These are phyloP conservation scores for Globisporangium middletonii DNA, from an alignment of 352 stramenopile species.

Conservation along the genomic window DNA sequence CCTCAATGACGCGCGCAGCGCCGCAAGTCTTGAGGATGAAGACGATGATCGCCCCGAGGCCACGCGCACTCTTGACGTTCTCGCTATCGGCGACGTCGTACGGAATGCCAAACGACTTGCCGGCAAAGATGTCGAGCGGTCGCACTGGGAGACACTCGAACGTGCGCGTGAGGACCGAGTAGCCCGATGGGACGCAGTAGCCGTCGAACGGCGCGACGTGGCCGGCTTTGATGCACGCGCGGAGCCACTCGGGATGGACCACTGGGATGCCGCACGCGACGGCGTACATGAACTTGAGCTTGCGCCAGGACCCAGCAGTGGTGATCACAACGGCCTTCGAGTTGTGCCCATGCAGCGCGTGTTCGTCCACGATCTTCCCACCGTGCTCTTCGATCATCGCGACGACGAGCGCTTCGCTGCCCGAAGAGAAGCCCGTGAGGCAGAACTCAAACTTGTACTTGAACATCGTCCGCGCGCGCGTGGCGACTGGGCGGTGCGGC, in stretches of 20 bases:
- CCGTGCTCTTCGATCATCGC: conserved; percentile 64
- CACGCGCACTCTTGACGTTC: conserved; percentile 27
- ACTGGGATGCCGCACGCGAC: conserved; percentile 78
- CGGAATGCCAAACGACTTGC: conserved; percentile 54
- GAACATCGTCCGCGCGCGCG: conserved; percentile 53
- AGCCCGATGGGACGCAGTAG: conserved; percentile 63
- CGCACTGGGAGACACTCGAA: conserved; percentile 46
- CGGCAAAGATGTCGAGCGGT: conserved; percentile 58
- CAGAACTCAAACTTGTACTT: conserved; percentile 77
- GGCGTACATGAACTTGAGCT: conserved; percentile 78
- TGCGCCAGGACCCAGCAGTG: conserved; percentile 67
- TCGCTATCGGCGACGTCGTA: conserved; percentile 29
- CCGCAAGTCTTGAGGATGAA: conserved; percentile 65
- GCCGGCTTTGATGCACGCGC: conserved; percentile 45
- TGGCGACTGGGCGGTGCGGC: conserved; percentile 35
- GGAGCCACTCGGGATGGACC: conserved; percentile 77
- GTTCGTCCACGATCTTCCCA: conserved; percentile 41
- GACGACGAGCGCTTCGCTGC: conserved; percentile 39
- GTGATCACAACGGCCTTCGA: conserved; percentile 64
- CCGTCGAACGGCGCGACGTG: conserved; percentile 56
- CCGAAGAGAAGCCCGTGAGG: conserved; percentile 58
- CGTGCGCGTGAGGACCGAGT: conserved; percentile 51
- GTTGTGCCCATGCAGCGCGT: conserved; percentile 42
- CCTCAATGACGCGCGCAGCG: conserved; percentile 49
- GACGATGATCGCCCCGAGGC: conserved; percentile 36